Conservation (phyloP, 2,329 filamentous ascomycete species). For the Penicillium sp. region DNA sequence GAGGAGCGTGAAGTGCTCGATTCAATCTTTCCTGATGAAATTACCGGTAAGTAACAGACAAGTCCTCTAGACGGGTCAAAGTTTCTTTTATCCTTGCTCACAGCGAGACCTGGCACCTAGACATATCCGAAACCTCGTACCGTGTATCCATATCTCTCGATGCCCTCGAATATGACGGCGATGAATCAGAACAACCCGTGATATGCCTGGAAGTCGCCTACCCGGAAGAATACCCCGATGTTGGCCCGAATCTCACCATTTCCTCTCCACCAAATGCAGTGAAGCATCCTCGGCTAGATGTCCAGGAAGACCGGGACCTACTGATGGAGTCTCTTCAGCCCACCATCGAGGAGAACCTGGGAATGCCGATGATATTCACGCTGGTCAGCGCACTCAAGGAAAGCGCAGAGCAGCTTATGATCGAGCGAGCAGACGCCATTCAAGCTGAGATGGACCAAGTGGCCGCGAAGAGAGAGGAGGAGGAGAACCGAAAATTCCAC, state of each 20-base stretch:
- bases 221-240: conserved; percentile 87
- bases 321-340: conserved; percentile 71
- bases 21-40: conserved; percentile 97
- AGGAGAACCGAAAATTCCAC: conserved; percentile 96
- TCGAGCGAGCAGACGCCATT: conserved; percentile 67
- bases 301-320: conserved; percentile 73
- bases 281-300: conserved; percentile 71
- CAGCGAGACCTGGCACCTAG: conserved; percentile 47
- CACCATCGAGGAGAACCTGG: conserved; percentile 85
- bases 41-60: conserved; percentile 64
- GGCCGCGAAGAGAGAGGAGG: conserved; percentile 67
- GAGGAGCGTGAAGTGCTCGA: conserved; percentile 98
- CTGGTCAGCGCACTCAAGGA: conserved; percentile 87
- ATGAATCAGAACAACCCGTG: conserved; percentile 62
- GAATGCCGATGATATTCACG: conserved; percentile 97
- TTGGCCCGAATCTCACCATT: conserved; percentile 78
- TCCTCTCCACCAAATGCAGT: conserved; percentile 68
- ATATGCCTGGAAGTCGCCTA: conserved; percentile 85
- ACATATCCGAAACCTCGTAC: conserved; percentile 87
- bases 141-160: conserved; percentile 85
- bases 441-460: conserved; percentile 55
- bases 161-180: conserved; percentile 64
- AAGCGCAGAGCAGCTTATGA: conserved; percentile 79
- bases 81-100: conserved; percentile 14
- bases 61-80: not conserved